Percentiles rank a stretch among this genome's conserved stretches.
phyloP scores from a whole-genome alignment of 495 filamentous ascomycete species.

The Pseudomonodictys pantanalensis region DNA sequence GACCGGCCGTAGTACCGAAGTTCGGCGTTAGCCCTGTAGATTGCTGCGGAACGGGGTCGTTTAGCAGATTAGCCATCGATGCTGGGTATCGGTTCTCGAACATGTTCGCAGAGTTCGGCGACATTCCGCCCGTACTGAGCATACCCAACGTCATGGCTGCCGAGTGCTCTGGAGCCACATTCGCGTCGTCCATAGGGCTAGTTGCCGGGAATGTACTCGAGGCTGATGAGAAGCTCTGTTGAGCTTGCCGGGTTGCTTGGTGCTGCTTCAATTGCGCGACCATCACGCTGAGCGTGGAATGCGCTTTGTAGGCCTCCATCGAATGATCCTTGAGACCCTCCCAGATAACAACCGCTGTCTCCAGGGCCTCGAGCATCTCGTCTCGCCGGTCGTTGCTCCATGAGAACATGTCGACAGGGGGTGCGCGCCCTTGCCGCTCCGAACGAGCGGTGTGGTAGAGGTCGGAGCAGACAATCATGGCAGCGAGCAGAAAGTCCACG shows the following conservation, averaged over 20 bases:
- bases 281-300: conserved; percentile 73
- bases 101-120: conserved; percentile 53
- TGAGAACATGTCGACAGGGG: conserved; percentile 47
- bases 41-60: conserved; percentile 32
- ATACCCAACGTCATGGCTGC: conserved; percentile 82
- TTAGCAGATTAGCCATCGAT: conserved; percentile 54
- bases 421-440: conserved; percentile 38
- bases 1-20: conserved; percentile 20
- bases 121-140: conserved; percentile 67
- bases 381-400: conserved; percentile 69
- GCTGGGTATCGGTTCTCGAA: conserved; percentile 30
- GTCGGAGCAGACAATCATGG: conserved; percentile 85
- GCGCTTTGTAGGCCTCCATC: conserved; percentile 88
- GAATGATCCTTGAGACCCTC: conserved; percentile 66
- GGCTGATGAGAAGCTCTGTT: conserved; percentile 23
- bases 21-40: conserved; percentile 28
- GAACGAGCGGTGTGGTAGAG: conserved; percentile 53
- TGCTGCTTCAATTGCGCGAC: conserved; percentile 64
- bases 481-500: conserved; percentile 79
- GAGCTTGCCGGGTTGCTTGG: conserved; percentile 26
- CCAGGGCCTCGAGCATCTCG: conserved; percentile 72
- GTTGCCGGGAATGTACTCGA: conserved; percentile 33
- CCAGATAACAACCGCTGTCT: conserved; percentile 75
- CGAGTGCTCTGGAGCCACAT: conserved; percentile 54
- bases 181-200: conserved; percentile 40